These are phyloP conservation scores for Candida coleopterorum DNA, from an alignment of 805 yeast genomes.

Conservation along the genomic window DNA sequence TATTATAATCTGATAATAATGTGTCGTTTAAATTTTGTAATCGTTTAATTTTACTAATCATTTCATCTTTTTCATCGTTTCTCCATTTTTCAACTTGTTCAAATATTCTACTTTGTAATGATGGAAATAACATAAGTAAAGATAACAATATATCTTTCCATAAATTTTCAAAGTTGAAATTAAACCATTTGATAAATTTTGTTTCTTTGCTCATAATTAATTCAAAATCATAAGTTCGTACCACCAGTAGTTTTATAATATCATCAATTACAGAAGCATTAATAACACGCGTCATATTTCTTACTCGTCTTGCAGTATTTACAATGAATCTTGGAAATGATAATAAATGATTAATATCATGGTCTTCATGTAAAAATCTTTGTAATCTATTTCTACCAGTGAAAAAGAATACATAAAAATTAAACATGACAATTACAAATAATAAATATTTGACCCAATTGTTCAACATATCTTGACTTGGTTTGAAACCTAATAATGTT, in stretches of 20 bases:
- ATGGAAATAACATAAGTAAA: constrained; percentile 15
- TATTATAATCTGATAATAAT: constrained; percentile 10
- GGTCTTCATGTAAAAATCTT: constrained; percentile 1
- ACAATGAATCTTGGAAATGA: constrained; percentile 2
- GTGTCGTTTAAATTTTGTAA: constrained; percentile 8
- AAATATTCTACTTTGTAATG: constrained; percentile 10
- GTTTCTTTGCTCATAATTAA: constrained; percentile 10
- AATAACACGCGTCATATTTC: not conserved
- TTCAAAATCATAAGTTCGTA: constrained; percentile 22
- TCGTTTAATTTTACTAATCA: constrained; percentile 8
- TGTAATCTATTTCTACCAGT: constrained; percentile 8
- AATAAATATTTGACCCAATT: constrained; percentile 6
- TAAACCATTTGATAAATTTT: constrained; percentile 5
- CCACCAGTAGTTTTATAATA: constrained; percentile 12
- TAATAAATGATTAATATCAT: not conserved
- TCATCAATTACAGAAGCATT: constrained; percentile 7
- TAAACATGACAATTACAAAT: not conserved
- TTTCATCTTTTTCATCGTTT: constrained; percentile 13
- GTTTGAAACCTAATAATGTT: constrained; percentile 6
- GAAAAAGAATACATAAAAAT: constrained; percentile 6
- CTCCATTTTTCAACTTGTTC: constrained; percentile 15
- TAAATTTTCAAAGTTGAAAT: constrained; percentile 11
- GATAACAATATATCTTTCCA: constrained; percentile 17
- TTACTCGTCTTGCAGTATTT: not conserved
- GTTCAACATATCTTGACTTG: constrained; percentile 3